These are phyloP conservation scores for Bruguiera parviflora DNA, from an alignment of 345 rosid species.

Conservation along the genomic window DNA sequence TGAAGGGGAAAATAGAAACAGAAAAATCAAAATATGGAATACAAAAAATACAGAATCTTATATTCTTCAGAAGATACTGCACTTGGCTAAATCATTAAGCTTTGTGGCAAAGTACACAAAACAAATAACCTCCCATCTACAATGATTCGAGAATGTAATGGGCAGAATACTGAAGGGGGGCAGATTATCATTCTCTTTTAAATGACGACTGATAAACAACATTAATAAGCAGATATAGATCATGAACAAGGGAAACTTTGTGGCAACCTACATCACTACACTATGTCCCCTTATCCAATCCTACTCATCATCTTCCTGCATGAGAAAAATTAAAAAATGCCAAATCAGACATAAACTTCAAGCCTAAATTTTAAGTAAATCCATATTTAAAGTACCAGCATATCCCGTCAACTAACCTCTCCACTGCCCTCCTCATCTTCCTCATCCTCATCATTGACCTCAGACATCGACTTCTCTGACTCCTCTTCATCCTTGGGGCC, in stretches of 20 bases:
- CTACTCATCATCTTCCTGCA: constrained; percentile 88
- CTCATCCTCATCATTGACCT: constrained; percentile 84
- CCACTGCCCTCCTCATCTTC: constrained; percentile 81
- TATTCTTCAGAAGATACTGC: constrained; percentile 35
- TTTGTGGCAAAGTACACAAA: constrained; percentile 29
- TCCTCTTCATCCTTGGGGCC: constrained; percentile 74
- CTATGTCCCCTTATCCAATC: constrained; percentile 21
- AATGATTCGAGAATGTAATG: constrained; percentile 1
- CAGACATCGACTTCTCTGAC: constrained; percentile 92
- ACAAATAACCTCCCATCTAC: constrained; percentile 43
- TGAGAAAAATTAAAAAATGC: neutral
- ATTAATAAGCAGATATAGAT: constrained; percentile 29
- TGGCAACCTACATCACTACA: constrained; percentile 40
- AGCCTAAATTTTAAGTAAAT: neutral
- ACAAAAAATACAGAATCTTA: neutral
- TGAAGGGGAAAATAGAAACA: neutral
- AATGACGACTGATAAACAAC: constrained; percentile 23
- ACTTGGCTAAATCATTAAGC: constrained; percentile 32
- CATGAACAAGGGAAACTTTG: constrained; percentile 36
- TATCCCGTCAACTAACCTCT: constrained; percentile 41
- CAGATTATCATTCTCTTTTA: constrained; percentile 24
- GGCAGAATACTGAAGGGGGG: constrained; percentile 27
- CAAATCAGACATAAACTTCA: neutral
- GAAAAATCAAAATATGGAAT: neutral
- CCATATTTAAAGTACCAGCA: too few relatives aligned